phyloP scores from a whole-genome alignment of 129 eudicot genomes.

The Apium graveolens region DNA sequence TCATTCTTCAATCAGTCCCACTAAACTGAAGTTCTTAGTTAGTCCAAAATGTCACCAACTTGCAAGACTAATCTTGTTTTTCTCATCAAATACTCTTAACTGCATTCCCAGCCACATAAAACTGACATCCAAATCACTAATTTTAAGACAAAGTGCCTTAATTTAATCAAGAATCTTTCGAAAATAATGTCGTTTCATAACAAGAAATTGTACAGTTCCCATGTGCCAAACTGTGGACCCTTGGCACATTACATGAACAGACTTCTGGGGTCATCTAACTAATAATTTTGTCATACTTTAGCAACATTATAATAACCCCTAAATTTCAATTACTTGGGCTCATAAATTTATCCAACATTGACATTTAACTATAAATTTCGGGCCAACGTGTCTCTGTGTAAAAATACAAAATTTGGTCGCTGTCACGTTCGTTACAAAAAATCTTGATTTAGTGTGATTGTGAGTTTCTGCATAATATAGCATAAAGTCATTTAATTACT shows the following conservation, averaged over 20 bases:
- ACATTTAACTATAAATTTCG: not conserved
- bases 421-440: slow-evolving; percentile 5
- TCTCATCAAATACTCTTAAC: not conserved
- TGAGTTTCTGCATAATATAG: not conserved
- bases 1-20: not conserved
- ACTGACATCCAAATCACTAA: not conserved
- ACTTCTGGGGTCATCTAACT: not conserved
- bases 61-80: not conserved
- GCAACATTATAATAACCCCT: not conserved
- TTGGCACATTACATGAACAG: not conserved
- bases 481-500: slow-evolving; percentile 1
- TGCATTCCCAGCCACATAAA: not conserved
- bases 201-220: slow-evolving; percentile 10
- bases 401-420: not conserved
- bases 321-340: not conserved
- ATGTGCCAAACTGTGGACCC: slow-evolving; percentile 6
- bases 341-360: not conserved
- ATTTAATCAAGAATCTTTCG: slow-evolving; percentile 8
- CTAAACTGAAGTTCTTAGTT: not conserved
- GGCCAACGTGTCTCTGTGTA: not conserved
- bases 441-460: not conserved
- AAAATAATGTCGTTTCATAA: not conserved
- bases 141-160: not conserved
- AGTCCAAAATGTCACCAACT: not conserved
- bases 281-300: not conserved